phyloP scores from a whole-genome alignment of 2,329 filamentous ascomycete species.

The Dactylellina parvicollis region DNA sequence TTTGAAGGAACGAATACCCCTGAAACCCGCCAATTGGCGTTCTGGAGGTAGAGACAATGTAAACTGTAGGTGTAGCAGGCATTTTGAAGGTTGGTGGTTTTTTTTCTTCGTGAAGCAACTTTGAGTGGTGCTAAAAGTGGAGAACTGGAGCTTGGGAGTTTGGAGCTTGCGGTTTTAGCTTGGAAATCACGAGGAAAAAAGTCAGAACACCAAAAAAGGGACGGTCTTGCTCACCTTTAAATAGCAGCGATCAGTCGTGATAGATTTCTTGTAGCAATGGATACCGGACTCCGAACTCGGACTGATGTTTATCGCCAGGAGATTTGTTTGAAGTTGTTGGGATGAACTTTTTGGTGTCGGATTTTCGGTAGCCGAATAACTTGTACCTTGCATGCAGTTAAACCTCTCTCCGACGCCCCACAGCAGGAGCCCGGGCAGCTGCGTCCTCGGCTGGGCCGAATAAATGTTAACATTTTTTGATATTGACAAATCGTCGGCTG shows the following conservation, averaged over 20 bases:
- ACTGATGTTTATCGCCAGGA: constrained; percentile 20
- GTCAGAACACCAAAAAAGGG: background rate
- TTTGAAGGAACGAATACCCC: constrained; percentile 70
- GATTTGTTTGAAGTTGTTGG: constrained; percentile 44
- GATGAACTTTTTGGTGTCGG: constrained; percentile 22
- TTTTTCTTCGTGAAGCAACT: background rate
- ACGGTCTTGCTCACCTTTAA: constrained; percentile 1
- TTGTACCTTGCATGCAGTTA: too few species aligned
- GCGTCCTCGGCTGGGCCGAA: too few species aligned
- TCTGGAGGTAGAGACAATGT: constrained; percentile 91
- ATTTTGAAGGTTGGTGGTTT: constrained; percentile 34
- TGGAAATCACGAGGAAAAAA: constrained; percentile 12
- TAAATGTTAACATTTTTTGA: too few species aligned
- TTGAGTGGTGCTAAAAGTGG: constrained; percentile 1
- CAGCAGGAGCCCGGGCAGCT: too few species aligned
- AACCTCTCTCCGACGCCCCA: too few species aligned
- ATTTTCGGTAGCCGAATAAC: constrained; percentile 54
- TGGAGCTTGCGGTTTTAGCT: constrained; percentile 3
- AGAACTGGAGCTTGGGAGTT: constrained; percentile 20
- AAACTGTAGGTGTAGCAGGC: constrained; percentile 70
- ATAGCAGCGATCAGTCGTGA: background rate
- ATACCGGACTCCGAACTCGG: constrained; percentile 51
- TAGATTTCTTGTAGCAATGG: background rate
- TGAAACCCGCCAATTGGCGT: constrained; percentile 95
- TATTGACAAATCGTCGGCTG: too few species aligned